Conservation (phyloP, 163 green algal genomes). For the Coccomyxa subellipsoidea region DNA sequence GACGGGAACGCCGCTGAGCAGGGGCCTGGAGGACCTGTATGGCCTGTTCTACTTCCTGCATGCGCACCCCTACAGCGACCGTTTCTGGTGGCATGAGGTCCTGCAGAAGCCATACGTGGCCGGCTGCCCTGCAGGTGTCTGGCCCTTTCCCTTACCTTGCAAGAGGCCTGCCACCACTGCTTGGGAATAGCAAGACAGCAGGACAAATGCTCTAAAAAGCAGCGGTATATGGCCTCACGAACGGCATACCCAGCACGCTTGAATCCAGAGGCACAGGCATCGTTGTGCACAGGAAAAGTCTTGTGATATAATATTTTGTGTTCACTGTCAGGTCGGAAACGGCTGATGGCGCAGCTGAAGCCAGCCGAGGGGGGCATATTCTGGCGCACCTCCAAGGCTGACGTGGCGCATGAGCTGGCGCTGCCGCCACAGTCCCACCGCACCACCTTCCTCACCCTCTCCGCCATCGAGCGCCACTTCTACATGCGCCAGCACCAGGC, state of each 20-base stretch:
- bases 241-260: too few relatives aligned
- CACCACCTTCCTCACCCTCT: slow-evolving; percentile 52
- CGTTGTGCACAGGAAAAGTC: too few relatives aligned
- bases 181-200: too few relatives aligned
- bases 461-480: slow-evolving; percentile 78
- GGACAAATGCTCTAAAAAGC: too few relatives aligned
- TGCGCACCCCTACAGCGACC: slow-evolving; percentile 9
- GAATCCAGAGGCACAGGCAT: too few relatives aligned
- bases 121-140: slow-evolving; percentile 28
- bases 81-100: slow-evolving; percentile 48
- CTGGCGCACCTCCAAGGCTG: slow-evolving; percentile 72
- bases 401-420: slow-evolving; percentile 70
- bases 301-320: too few relatives aligned
- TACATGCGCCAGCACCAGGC: slow-evolving; percentile 72
- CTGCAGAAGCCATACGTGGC: slow-evolving; percentile 46
- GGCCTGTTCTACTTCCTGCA: slow-evolving; percentile 74
- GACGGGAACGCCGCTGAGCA: slow-evolving; percentile 74
- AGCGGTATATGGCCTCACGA: too few relatives aligned
- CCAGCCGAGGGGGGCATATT: slow-evolving; percentile 65
- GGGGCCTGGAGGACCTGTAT: slow-evolving; percentile 74
- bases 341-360: slow-evolving; percentile 56
- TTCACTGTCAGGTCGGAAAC: background rate
- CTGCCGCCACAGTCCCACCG: slow-evolving; percentile 62
- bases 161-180: background rate
- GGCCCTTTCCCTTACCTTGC: background rate